Evolutionary conservation across 495 filamentous ascomycete genomes (phyloP).

Genomic region (Astrothelium macrocarpum): DNA sequence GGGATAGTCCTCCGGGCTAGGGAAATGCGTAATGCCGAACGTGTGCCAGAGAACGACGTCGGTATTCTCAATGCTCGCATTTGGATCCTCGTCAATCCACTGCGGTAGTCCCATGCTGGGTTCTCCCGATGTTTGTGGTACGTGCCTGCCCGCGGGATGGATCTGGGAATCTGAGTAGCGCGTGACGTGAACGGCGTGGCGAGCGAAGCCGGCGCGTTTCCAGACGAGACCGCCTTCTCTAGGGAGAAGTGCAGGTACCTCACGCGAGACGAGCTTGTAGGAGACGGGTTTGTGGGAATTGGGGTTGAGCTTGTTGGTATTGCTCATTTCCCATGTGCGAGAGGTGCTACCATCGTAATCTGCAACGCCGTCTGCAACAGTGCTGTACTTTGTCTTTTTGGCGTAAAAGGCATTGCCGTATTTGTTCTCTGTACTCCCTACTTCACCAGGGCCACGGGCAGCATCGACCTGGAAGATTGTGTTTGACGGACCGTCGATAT

Average conservation of each 20-base stretch:
- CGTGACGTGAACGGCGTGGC: slow-evolving; percentile 87
- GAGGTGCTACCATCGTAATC: slow-evolving; percentile 74
- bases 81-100: slow-evolving; percentile 72
- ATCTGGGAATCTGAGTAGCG: slow-evolving; percentile 80
- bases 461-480: slow-evolving; percentile 80
- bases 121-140: slow-evolving; percentile 84
- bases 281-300: slow-evolving; percentile 78
- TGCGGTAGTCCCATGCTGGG: slow-evolving; percentile 67
- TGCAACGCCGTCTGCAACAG: slow-evolving; percentile 57
- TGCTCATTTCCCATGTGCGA: slow-evolving; percentile 87
- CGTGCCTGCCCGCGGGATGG: slow-evolving; percentile 86
- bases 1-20: slow-evolving; percentile 85
- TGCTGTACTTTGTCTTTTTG: slow-evolving; percentile 75
- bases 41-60: slow-evolving; percentile 96
- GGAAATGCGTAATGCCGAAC: slow-evolving; percentile 89
- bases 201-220: slow-evolving; percentile 87
- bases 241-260: slow-evolving; percentile 70
- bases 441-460: slow-evolving; percentile 51
- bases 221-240: slow-evolving; percentile 78
- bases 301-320: slow-evolving; percentile 72
- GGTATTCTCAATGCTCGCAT: slow-evolving; percentile 64
- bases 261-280: slow-evolving; percentile 87
- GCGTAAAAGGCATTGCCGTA: slow-evolving; percentile 94
- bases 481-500: slow-evolving; percentile 79
- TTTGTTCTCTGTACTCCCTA: slow-evolving; percentile 72